Base-by-base conservation (phyloP, 345 rosid genomes). In the Abelmoschus esculentus region DNA sequence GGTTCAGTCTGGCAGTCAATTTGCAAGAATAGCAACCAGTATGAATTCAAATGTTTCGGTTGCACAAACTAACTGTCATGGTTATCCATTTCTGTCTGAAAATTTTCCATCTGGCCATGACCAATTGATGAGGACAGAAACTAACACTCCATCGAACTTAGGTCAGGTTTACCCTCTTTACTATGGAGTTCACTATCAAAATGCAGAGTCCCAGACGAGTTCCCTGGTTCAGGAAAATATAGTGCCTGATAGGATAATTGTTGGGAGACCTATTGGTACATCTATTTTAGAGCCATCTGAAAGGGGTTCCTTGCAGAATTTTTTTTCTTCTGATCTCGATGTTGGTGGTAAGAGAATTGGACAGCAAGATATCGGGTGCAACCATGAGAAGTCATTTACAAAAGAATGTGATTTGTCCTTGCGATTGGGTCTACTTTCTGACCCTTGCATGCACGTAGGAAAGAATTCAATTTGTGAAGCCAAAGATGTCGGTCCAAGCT, bases 91-190 rank as follows among this genome's bases (percentile, higher is more conserved):
- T 78, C 64, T 75, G 40, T 82, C 69, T 34, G 91, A 89, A 60
- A 77, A 77, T 70, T 63, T 49, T 22, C 36, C 73, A 57, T 56
- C 73, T 70, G 69, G 73, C 71, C 59, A 50, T 71, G 73, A 70
- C 56, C 82, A 52, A 65, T 54, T 82, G 73, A 77, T 70, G 74
- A 66, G 73, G 52, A 76, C 57, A 70, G 92, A 85, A 47, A 64
- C 72, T 70, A 72, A 70, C 82, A 38, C 54, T 36, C 72, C 66
- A 12, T 61, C 67, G 72, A 77, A 76, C 73, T 79, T 74, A 42
- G 89, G 95, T 67, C 77, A 87, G 7, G 87, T 85, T 56, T 91
- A 86, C 84, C 96, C 96, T 47, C 75, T 90, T 76, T 90, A 82
- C 31, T 91, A 77, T 72, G 96, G 89, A 73, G 70, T 72, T 76